These are phyloP conservation scores for Apiotrichum siamense DNA, from an alignment of 1,284 basidiomycete species.

Conservation along the genomic window DNA sequence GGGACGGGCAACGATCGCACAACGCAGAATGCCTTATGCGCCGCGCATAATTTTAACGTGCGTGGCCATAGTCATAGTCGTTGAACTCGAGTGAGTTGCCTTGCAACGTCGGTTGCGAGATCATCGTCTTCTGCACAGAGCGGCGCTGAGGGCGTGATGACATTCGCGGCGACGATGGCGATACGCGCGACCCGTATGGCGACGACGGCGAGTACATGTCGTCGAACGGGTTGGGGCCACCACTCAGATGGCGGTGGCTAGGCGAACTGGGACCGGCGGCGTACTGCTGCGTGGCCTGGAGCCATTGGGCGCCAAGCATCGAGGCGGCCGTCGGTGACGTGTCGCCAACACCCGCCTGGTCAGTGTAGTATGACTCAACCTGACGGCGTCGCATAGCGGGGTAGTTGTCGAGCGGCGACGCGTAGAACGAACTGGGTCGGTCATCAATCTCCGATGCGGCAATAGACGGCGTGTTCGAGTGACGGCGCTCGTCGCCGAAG, in stretches of 20 bases:
- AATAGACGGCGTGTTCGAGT: constrained; percentile 36
- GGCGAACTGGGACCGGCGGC: neutral
- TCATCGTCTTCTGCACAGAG: constrained; percentile 43
- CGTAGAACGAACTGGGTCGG: constrained; percentile 48
- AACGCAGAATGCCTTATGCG: too few species aligned
- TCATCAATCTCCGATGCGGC: constrained; percentile 46
- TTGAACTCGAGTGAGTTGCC: constrained; percentile 46
- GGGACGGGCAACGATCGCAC: neutral
- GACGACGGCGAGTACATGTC: constrained; percentile 35
- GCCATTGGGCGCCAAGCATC: constrained; percentile 26
- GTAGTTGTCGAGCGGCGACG: constrained; percentile 45
- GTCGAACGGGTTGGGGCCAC: constrained; percentile 43
- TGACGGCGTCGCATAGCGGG: constrained; percentile 31
- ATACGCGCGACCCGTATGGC: constrained; percentile 18
- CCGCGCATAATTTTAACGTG: neutral
- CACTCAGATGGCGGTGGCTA: neutral
- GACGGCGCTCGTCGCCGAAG: constrained; percentile 23
- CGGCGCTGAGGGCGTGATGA: constrained; percentile 17
- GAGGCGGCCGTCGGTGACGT: constrained; percentile 8
- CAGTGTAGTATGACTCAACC: constrained; percentile 17
- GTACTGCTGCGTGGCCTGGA: constrained; percentile 11
- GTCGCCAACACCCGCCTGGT: constrained; percentile 13
- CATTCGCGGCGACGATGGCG: constrained; percentile 12
- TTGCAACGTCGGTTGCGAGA: constrained; percentile 45
- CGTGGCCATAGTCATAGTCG: constrained; percentile 25